These are phyloP conservation scores for Gillenia trifoliata DNA, from an alignment of 306 rosid genomes.

Conservation along the genomic window DNA sequence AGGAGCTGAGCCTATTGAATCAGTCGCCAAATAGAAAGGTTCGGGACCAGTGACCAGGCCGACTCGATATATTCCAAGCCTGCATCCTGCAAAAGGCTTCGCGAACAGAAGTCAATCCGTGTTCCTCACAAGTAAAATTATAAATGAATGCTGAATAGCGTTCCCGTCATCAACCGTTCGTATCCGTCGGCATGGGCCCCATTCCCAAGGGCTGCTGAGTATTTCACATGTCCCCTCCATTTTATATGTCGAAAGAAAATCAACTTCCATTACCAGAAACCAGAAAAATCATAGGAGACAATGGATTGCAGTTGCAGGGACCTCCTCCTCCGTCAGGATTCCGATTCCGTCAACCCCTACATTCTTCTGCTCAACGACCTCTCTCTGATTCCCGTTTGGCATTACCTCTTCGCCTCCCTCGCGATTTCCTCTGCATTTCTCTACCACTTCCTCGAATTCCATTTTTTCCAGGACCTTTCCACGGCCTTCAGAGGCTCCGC, in stretches of 20 bases:
- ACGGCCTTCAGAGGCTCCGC: slow-evolving; percentile 52
- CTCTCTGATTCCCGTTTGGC: slow-evolving; percentile 47
- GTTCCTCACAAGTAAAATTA: no score
- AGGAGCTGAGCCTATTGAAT: no score
- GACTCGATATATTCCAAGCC: no score
- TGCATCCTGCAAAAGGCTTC: no score
- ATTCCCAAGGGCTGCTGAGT: not conserved
- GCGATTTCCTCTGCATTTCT: slow-evolving; percentile 13
- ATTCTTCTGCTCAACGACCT: slow-evolving; percentile 37
- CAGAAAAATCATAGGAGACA: not conserved
- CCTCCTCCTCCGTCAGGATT: not conserved
- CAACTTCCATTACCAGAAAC: not conserved
- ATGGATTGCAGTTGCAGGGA: not conserved
- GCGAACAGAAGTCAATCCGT: no score
- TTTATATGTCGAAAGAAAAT: not conserved
- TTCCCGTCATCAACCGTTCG: no score
- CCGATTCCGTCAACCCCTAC: slow-evolving; percentile 24
- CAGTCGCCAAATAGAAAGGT: no score
- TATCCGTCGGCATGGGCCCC: not conserved
- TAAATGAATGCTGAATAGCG: no score
- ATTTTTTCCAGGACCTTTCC: slow-evolving; percentile 52
- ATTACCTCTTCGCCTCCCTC: slow-evolving; percentile 33
- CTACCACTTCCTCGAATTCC: slow-evolving; percentile 71
- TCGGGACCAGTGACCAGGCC: no score
- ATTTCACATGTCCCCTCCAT: not conserved